Conservation (phyloP, 208 protist genomes). For the Histomonas meleagridis region DNA sequence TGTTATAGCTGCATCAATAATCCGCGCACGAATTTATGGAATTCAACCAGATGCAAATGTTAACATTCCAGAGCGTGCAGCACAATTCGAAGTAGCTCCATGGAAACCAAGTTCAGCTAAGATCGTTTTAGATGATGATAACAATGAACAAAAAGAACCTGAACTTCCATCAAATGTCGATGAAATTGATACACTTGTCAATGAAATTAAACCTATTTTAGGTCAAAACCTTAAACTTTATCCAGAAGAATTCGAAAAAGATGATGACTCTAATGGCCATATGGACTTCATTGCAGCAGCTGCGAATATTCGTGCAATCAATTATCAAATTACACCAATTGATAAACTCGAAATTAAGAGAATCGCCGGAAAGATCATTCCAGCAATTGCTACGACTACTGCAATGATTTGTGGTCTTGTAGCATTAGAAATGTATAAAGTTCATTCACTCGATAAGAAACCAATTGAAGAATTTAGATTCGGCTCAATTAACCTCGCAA, state of each 20-base stretch:
- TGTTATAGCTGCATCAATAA: slow-evolving; percentile 34
- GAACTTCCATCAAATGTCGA: not conserved
- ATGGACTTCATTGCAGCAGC: slow-evolving; percentile 55
- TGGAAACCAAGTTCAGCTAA: not conserved
- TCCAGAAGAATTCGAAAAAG: slow-evolving; percentile 57
- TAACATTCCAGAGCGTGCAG: not conserved
- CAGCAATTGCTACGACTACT: slow-evolving; percentile 98
- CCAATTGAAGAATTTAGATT: not conserved
- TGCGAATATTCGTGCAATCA: slow-evolving; percentile 58
- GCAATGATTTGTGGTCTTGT: slow-evolving; percentile 90
- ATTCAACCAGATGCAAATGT: not conserved
- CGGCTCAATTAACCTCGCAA: not conserved
- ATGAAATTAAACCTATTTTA: not conserved
- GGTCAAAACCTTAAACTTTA: not conserved
- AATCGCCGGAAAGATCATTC: slow-evolving; percentile 91
- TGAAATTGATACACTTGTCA: not conserved
- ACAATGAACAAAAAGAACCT: not conserved
- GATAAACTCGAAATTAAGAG: slow-evolving; percentile 46
- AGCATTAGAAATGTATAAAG: slow-evolving; percentile 86
- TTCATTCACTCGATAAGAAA: slow-evolving; percentile 46
- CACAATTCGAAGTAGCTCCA: not conserved
- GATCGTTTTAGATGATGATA: not conserved
- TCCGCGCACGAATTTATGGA: slow-evolving; percentile 39
- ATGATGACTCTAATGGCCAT: slow-evolving; percentile 64
- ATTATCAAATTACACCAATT: slow-evolving; percentile 51